Evolutionary conservation across 805 yeast species (phyloP).

Genomic region (Blastobotrys mokoenaii): DNA sequence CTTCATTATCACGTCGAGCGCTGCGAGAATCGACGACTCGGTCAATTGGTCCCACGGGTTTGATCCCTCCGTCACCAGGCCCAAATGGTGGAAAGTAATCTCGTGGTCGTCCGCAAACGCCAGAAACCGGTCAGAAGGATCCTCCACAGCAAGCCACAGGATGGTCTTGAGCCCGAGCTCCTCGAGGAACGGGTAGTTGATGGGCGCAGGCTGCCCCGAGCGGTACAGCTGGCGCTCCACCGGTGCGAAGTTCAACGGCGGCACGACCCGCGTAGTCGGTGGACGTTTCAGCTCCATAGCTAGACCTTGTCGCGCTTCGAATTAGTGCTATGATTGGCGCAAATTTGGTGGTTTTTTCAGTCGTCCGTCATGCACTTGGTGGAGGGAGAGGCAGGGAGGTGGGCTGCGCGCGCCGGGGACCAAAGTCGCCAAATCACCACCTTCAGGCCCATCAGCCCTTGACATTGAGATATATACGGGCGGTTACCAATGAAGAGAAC

Average conservation of each 20-base stretch:
- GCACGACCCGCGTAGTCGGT: slow-evolving; percentile 39
- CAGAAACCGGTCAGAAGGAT: slow-evolving; percentile 81
- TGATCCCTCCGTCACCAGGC: slow-evolving; percentile 69
- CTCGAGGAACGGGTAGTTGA: slow-evolving; percentile 77
- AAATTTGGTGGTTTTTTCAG: background rate
- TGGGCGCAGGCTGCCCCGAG: slow-evolving; percentile 91
- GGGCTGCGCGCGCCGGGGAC: background rate
- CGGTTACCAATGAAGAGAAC: too few relatives aligned
- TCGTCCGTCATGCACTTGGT: background rate
- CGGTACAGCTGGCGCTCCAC: slow-evolving; percentile 83
- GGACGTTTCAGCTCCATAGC: slow-evolving; percentile 9
- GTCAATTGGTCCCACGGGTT: slow-evolving; percentile 97
- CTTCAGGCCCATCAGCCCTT: too few relatives aligned
- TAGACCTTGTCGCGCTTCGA: background rate
- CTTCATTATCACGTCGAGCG: slow-evolving; percentile 67
- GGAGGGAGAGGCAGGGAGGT: background rate
- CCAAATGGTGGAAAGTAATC: slow-evolving; percentile 75
- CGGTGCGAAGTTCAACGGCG: slow-evolving; percentile 92
- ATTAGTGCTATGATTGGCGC: too few relatives aligned
- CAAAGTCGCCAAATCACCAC: background rate
- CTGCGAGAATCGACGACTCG: slow-evolving; percentile 70
- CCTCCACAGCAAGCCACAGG: slow-evolving; percentile 93
- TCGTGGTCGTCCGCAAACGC: slow-evolving; percentile 69
- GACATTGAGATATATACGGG: too few relatives aligned
- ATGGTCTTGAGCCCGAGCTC: slow-evolving; percentile 70